Evolutionary conservation across 106 monocot species (phyloP), one percentile per base, ranked within the genome.

Genomic region (Acorus calamus): DNA sequence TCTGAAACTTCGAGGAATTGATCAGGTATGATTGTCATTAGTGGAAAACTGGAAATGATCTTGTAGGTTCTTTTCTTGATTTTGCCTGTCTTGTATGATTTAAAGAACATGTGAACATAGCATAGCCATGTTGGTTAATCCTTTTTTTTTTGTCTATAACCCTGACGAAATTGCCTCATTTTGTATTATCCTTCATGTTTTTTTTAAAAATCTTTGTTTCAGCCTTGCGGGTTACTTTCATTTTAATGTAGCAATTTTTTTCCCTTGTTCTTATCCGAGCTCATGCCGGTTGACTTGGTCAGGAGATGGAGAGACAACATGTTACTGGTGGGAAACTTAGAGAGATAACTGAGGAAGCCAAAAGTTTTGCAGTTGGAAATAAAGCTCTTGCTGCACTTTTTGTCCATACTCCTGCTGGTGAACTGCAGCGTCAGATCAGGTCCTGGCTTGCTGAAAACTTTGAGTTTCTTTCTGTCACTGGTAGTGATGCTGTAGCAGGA

Each of bases 381-480:
- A 98, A 86, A 63, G 65, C 81, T 78, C 85, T 98, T 72, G 91
- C 96, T 73, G 85, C 88, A 52, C 80, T 98, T 8, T 98, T 98
- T 85, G 96, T 98, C 73, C 96, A 98, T 59, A 98, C 91, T 6
- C 96, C 96, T 66, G 96, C 96, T 68, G 96, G 96, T 62, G 96
- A 98, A 77, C 77, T 98, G 61, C 96, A 98, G 52, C 86, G 96
- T 5, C 96, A 98, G 75, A 98, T 98, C 60, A 74, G 88, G 47
- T 76, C 88, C 5, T 98, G 96, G 96, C 85, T 98, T 61, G 80
- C 88, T 49, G 96, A 98, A 65, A 98, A 92, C 68, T 98, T 88
- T 81, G 96, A 98, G 59, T 98, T 98, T 74, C 81, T 98, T 66
- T 91, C 92, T 49, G 83, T 88, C 57, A 73, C 83, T 56, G 83